These are phyloP conservation scores for Blumeria graminis DNA, from an alignment of 2,329 filamentous ascomycete genomes.

Conservation along the genomic window DNA sequence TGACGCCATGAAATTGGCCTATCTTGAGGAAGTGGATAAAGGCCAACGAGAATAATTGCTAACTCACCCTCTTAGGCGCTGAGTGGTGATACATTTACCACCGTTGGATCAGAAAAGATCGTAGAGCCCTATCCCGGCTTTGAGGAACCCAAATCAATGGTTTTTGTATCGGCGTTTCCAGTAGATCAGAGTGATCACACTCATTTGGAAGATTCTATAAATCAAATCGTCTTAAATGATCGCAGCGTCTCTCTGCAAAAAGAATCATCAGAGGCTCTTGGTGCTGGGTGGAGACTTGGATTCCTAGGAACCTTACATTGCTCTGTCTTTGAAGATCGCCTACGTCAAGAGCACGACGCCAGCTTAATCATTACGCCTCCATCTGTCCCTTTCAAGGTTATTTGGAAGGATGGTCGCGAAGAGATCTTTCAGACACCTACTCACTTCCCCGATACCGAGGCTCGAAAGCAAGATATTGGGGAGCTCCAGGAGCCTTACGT, in stretches of 20 bases:
- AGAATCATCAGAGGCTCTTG: conserved; percentile 79
- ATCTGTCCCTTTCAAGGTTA: conserved; percentile 72
- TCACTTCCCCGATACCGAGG: conserved; percentile 52
- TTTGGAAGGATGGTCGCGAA: conserved; percentile 56
- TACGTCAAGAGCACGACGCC: conserved; percentile 81
- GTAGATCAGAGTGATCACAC: conserved; percentile 74
- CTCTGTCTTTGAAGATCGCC: conserved; percentile 92
- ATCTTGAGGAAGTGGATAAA: too few species aligned
- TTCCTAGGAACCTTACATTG: conserved; percentile 95
- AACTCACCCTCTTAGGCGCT: conserved; percentile 29
- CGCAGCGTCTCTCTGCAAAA: conserved; percentile 84
- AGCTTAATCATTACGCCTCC: conserved; percentile 94
- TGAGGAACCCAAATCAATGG: conserved; percentile 95
- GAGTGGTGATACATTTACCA: conserved; percentile 86
- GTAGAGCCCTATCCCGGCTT: conserved; percentile 78
- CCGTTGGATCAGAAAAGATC: conserved; percentile 45
- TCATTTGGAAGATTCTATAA: conserved; percentile 79
- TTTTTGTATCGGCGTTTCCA: conserved; percentile 91
- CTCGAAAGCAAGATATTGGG: conserved; percentile 24
- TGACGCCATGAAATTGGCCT: not conserved
- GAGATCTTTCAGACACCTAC: conserved; percentile 65
- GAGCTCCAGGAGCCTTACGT: conserved; percentile 56
- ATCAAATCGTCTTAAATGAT: conserved; percentile 82
- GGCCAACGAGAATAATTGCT: too few species aligned
- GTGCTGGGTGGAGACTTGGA: conserved; percentile 79